A percentile compares a stretch with the other conserved stretches of the same genome.
Conservation (phyloP, 1,284 basidiomycete genomes). For the Microbotryomycetes sp. region DNA sequence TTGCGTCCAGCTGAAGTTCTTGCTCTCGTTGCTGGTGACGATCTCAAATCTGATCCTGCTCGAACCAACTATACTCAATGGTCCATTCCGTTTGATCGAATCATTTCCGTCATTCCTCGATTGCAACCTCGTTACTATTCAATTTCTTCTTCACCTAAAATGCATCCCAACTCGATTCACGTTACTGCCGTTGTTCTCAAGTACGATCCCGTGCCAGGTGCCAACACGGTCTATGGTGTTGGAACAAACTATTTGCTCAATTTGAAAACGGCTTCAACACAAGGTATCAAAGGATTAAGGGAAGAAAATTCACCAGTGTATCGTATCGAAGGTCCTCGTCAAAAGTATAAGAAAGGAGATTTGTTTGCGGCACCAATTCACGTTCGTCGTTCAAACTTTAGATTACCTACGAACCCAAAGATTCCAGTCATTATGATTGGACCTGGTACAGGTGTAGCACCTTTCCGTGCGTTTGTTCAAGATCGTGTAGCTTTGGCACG, state of each 20-base stretch:
- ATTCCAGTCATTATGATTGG: constrained; percentile 98
- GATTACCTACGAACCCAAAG: constrained; percentile 93
- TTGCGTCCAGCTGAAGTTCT: constrained; percentile 88
- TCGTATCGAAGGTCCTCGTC: constrained; percentile 79
- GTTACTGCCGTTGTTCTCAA: constrained; percentile 92
- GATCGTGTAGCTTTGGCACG: constrained; percentile 92
- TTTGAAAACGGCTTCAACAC: constrained; percentile 68
- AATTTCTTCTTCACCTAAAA: constrained; percentile 93
- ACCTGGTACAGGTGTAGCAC: constrained; percentile 94
- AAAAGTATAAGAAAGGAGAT: constrained; percentile 64
- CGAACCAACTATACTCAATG: constrained; percentile 70
- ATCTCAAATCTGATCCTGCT: constrained; percentile 52
- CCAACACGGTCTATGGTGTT: constrained; percentile 67
- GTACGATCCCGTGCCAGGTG: constrained; percentile 56
- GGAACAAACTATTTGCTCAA: constrained; percentile 89
- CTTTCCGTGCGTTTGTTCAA: constrained; percentile 97
- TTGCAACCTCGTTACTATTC: constrained; percentile 97
- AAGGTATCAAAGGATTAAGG: constrained; percentile 41
- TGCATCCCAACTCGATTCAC: constrained; percentile 80
- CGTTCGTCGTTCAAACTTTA: constrained; percentile 90
- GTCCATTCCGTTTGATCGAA: constrained; percentile 94
- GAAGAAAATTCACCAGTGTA: constrained; percentile 59
- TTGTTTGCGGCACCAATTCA: constrained; percentile 65
- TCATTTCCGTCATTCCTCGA: constrained; percentile 85
- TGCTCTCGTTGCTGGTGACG: constrained; percentile 76